phyloP scores from a whole-genome alignment of 768 basidiomycete species.

The Wakefieldia striispora region DNA sequence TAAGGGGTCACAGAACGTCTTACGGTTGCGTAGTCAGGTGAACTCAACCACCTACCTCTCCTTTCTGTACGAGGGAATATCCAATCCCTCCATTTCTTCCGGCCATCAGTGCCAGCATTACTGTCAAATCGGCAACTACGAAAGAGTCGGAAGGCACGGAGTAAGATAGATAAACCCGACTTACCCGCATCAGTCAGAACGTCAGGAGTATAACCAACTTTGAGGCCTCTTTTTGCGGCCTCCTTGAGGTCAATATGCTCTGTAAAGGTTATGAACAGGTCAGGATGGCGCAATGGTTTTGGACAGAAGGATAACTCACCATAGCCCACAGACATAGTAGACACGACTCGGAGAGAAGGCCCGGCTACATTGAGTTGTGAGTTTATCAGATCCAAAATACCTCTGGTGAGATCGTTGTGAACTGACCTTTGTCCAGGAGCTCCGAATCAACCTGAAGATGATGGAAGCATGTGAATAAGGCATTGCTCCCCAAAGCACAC shows the following conservation, averaged over 20 bases:
- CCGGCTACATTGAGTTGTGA: constrained; percentile 58
- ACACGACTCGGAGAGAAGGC: constrained; percentile 71
- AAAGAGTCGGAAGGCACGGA: neutral
- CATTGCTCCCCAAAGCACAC: neutral
- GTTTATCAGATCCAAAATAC: neutral
- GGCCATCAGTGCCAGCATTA: constrained; percentile 95
- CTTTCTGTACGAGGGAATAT: constrained; percentile 61
- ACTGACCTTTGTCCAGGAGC: constrained; percentile 42
- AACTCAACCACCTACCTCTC: constrained; percentile 48
- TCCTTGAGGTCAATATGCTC: constrained; percentile 78
- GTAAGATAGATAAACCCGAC: constrained; percentile 1
- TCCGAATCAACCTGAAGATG: constrained; percentile 64
- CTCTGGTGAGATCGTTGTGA: neutral
- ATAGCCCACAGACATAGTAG: constrained; percentile 91
- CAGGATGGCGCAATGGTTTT: neutral
- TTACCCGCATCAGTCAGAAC: constrained; percentile 88
- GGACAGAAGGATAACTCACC: constrained; percentile 39
- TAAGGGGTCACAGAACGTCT: neutral
- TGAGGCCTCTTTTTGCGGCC: constrained; percentile 58
- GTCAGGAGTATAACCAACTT: constrained; percentile 90
- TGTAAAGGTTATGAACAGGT: constrained; percentile 27
- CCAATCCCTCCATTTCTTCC: constrained; percentile 73
- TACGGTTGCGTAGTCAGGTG: neutral
- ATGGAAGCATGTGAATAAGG: neutral
- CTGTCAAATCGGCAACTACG: constrained; percentile 82